These are phyloP conservation scores for Erysiphe pulchra DNA, from an alignment of 2,329 filamentous ascomycete genomes.

Conservation along the genomic window DNA sequence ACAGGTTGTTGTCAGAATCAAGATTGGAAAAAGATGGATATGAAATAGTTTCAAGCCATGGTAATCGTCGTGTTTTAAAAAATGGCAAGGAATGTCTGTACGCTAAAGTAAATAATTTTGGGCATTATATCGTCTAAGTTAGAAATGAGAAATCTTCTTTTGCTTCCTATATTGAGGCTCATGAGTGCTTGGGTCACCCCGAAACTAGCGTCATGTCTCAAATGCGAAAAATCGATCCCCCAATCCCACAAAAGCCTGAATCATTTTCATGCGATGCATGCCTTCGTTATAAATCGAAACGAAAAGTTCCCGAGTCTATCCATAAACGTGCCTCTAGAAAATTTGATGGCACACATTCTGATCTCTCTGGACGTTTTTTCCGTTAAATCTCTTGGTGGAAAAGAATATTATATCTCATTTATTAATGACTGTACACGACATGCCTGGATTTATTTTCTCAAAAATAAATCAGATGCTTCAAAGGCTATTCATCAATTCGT, in stretches of 20 bases:
- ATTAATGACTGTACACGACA: not conserved
- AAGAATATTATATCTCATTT: not conserved
- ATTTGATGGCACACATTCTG: not conserved
- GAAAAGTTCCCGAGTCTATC: not conserved
- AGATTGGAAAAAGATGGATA: not conserved
- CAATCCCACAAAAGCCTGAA: not conserved
- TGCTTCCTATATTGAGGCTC: not conserved
- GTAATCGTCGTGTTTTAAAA: conserved; percentile 1
- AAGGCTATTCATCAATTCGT: not conserved
- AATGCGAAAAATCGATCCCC: not conserved
- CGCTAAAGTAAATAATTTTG: not conserved
- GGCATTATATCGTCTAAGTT: not conserved
- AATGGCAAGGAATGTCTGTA: not conserved
- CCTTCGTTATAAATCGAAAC: not conserved
- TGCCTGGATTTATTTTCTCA: not conserved
- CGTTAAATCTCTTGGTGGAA: not conserved
- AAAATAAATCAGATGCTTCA: not conserved
- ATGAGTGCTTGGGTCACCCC: not conserved
- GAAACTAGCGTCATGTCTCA: not conserved
- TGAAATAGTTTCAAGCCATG: conserved; percentile 1
- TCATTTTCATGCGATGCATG: not conserved
- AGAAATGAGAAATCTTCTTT: not conserved
- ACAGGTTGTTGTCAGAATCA: conserved; percentile 1
- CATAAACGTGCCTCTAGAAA: not conserved
- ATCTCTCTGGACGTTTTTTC: not conserved